phyloP scores from a whole-genome alignment of 2,329 filamentous ascomycete genomes.

The Aspergillus sp. region DNA sequence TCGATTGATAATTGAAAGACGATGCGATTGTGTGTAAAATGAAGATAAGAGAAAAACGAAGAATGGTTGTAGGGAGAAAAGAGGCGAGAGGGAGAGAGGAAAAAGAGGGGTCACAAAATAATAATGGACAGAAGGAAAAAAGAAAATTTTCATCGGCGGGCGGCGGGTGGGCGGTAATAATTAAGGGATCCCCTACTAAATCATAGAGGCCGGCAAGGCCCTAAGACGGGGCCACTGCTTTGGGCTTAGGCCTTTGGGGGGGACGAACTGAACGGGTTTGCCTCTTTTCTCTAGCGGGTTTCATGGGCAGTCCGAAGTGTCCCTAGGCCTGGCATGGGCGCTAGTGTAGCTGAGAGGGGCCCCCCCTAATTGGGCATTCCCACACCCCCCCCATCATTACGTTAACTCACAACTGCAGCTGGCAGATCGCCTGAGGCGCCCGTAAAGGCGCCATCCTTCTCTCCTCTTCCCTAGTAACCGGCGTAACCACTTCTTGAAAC shows the following conservation, averaged over 20 bases:
- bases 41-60: conserved; percentile 16
- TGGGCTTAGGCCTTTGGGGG: conserved; percentile 10
- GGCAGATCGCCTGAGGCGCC: too few relatives aligned
- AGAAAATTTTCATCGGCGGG: conserved; percentile 10
- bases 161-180: conserved; percentile 12
- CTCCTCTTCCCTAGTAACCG: too few relatives aligned
- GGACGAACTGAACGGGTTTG: too few relatives aligned
- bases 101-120: conserved; percentile 6
- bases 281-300: not conserved
- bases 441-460: too few relatives aligned
- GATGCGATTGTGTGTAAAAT: conserved; percentile 40
- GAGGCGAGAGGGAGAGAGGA: conserved; percentile 8
- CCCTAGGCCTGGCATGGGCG: too few relatives aligned
- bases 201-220: conserved; percentile 7
- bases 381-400: too few relatives aligned
- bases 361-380: too few relatives aligned
- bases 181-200: conserved; percentile 11
- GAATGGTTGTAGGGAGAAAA: conserved; percentile 5
- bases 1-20: not conserved
- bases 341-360: too few relatives aligned
- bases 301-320: too few relatives aligned
- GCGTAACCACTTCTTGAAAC: too few relatives aligned
- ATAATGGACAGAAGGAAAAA: conserved; percentile 9
- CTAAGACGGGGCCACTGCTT: conserved; percentile 10
- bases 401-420: too few relatives aligned